Evolutionary conservation across 2,329 filamentous ascomycete genomes (phyloP), one percentile per base, ranked within the genome.

Genomic region (Sphaerulina musiva): DNA sequence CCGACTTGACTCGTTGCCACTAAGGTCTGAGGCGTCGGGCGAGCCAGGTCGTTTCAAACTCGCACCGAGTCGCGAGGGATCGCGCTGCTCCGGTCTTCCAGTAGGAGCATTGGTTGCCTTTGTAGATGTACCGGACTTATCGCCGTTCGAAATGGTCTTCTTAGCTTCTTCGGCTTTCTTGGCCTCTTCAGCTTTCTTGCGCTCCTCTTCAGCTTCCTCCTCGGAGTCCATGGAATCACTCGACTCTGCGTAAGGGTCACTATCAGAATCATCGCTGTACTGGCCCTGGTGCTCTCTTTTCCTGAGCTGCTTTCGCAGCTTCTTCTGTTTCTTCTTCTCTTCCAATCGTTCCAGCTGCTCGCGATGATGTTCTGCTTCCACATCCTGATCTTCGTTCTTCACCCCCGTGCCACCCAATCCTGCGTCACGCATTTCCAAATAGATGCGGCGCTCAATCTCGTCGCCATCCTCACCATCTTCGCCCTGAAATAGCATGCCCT

Each of bases 231-330:
- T 78, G 6, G 79, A 80, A 0, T 82, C 80, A 57, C 78, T 81
- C 73, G 61, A 63, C 17, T 66, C 66, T 12, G 63, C 65, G 48
- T 71, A 73, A 14, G 63, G 59, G 41, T 66, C 81, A 73, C 51
- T 73, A 69, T 54, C 78, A 74, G 42, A 63, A 48, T 89, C 87
- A 60, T 83, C 86, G 64, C 88, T 87, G 66, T 95, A 95, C 58
- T 93, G 87, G 61, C 83, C 85, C 62, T 95, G 88, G 70, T 89
- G 87, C 71, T 96, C 93, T 49, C 88, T 81, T 72, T 87, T 92
- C 63, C 86, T 84, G 9, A 97, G 78, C 9, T 86, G 84, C 72
- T 95, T 95, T 55, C 87, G 84, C 4, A 90, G 80, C 44, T 81
- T 78, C 70, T 92, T 95, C 57, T 89, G 87, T 53, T 86, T 79